Evolutionary conservation across 2,329 filamentous ascomycete species (phyloP), one percentile per base, ranked within the genome.

Genomic region (Amesomyces nigricolor): DNA sequence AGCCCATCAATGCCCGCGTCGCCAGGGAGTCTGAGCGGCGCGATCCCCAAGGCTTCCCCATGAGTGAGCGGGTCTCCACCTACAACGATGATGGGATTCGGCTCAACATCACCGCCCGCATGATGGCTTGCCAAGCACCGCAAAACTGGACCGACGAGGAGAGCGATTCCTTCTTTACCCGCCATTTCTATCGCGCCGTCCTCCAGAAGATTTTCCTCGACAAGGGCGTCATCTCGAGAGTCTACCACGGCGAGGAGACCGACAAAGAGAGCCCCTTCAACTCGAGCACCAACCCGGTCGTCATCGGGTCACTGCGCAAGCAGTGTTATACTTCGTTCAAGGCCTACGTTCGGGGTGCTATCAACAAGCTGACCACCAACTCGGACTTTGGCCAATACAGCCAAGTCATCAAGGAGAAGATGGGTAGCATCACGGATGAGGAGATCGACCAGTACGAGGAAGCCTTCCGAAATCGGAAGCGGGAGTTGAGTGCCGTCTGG

Each of bases 111-210:
- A 99, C 94, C 4, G 91, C 94, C 1, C 83, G 94, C 44, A 96
- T 96, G 87, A 96, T 97, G 92, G 92, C 92, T 2, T 91, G 95
- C 48, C 94, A 99, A 73, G 94, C 94, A 7, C 91, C 94, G 1
- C 79, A 85, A 57, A 99, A 99, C 73, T 99, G 94, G 94, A 88
- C 87, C 2, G 75, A 78, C 22, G 75, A 79, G 29, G 91, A 96
- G 58, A 95, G 89, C 68, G 87, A 91, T 50, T 78, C 77, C 7
- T 99, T 97, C 73, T 97, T 99, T 75, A 89, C 85, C 0, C 82
- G 92, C 0, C 94, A 99, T 70, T 96, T 94, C 71, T 99, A 87
- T 75, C 88, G 94, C 44, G 89, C 94, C 0, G 77, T 97, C 0
- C 76, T 97, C 19, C 94, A 99, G 70, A 87, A 87, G 57, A 86